Conservation (phyloP, 192 early-diverging fungal species). For the Obelidium mucronatum region DNA sequence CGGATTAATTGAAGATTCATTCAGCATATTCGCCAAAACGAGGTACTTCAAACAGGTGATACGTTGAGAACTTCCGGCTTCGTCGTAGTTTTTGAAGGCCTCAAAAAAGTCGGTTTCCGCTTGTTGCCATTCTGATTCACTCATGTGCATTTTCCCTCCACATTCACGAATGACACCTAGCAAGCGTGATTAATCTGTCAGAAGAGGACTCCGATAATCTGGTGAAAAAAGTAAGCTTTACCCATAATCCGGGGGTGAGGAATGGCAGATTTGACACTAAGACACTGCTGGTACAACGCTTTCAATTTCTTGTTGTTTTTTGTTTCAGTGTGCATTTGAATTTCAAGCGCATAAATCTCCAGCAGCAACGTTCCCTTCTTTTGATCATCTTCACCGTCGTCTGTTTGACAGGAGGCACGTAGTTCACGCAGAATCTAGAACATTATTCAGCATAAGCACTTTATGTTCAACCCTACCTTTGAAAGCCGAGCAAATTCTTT, state of each 20-base stretch:
- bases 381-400: conserved; percentile 84
- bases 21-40: conserved; percentile 95
- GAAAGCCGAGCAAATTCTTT: conserved; percentile 75
- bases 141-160: conserved; percentile 98
- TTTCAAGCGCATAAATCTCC: conserved; percentile 94
- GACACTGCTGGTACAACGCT: conserved; percentile 87
- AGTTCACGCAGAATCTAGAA: conserved; percentile 75
- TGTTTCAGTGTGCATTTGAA: conserved; percentile 94
- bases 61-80: conserved; percentile 91
- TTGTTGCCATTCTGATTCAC: conserved; percentile 90
- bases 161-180: conserved; percentile 93
- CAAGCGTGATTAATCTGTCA: too few species aligned
- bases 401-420: conserved; percentile 77
- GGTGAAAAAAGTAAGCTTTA: background rate
- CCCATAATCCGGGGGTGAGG: conserved; percentile 96
- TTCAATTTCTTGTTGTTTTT: conserved; percentile 90
- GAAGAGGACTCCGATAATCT: background rate
- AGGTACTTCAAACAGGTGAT: conserved; percentile 95
- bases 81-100: conserved; percentile 97
- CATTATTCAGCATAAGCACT: background rate
- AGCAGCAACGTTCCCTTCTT: conserved; percentile 92
- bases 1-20: conserved; percentile 93
- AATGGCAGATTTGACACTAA: conserved; percentile 90
- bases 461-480: conserved; percentile 56
- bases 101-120: conserved; percentile 97